phyloP scores from a whole-genome alignment of 352 stramenopile species.

The Pythium myriotylum region DNA sequence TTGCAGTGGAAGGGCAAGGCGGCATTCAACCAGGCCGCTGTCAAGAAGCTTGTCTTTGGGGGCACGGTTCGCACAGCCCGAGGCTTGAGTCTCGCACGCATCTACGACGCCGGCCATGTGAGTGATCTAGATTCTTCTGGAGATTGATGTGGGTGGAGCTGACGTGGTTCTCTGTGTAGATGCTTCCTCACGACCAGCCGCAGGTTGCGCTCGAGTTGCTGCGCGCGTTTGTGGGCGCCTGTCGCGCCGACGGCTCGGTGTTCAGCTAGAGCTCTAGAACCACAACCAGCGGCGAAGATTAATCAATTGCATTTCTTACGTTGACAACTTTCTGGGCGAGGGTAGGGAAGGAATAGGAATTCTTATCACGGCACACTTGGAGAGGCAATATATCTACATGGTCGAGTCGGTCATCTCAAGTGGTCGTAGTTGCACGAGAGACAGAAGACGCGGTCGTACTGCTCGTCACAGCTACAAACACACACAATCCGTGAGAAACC shows the following conservation, averaged over 20 bases:
- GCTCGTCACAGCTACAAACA: slow-evolving; percentile 56
- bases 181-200: slow-evolving; percentile 79
- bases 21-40: slow-evolving; percentile 28
- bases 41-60: slow-evolving; percentile 29
- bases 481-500: no score
- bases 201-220: slow-evolving; percentile 48
- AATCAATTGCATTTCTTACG: no score
- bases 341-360: neutral
- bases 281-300: no score
- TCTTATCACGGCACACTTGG: neutral
- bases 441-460: slow-evolving; percentile 81
- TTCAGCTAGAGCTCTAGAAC: slow-evolving; percentile 32
- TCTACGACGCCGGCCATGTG: slow-evolving; percentile 74
- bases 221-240: slow-evolving; percentile 41
- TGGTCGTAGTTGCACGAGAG: slow-evolving; percentile 66
- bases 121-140: slow-evolving; percentile 17
- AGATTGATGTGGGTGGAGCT: neutral
- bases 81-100: slow-evolving; percentile 67
- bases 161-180: slow-evolving; percentile 28
- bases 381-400: neutral
- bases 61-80: slow-evolving; percentile 45
- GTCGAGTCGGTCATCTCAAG: slow-evolving; percentile 15
- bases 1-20: slow-evolving; percentile 47
- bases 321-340: neutral
- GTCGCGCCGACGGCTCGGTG: slow-evolving; percentile 11